Evolutionary conservation across 2,329 filamentous ascomycete genomes (phyloP).

Genomic region (Calcarisporium arbuscula): DNA sequence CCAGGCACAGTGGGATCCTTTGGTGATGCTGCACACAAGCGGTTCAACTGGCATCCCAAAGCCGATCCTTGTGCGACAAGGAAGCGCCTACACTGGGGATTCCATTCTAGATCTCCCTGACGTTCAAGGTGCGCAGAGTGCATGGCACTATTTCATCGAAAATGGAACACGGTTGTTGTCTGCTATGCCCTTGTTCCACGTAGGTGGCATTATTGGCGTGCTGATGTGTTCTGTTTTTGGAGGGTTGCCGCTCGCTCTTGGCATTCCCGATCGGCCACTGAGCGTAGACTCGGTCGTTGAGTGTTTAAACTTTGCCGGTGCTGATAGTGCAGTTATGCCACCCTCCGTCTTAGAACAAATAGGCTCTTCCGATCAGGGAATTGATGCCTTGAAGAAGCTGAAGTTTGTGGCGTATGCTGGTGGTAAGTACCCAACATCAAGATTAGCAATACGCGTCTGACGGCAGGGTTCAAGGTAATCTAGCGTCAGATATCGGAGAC

Average conservation of each 20-base stretch:
- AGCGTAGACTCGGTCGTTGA: slow-evolving; percentile 26
- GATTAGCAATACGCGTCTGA: not conserved
- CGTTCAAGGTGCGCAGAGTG: no score
- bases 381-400: slow-evolving; percentile 24
- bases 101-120: no score
- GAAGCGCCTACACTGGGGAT: no score
- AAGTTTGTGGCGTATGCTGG: slow-evolving; percentile 29
- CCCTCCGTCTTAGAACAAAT: slow-evolving; percentile 38
- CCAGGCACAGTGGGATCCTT: no score
- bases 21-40: no score
- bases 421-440: slow-evolving; percentile 17
- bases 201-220: no score
- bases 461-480: slow-evolving; percentile 22
- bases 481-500: slow-evolving; percentile 30
- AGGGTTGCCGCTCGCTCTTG: slow-evolving; percentile 18
- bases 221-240: no score
- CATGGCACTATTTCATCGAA: no score
- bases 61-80: no score
- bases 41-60: no score
- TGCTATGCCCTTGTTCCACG: no score
- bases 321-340: slow-evolving; percentile 24
- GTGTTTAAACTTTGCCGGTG: slow-evolving; percentile 19
- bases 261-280: slow-evolving; percentile 24
- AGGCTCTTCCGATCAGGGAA: slow-evolving; percentile 23
- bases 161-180: no score